These are phyloP conservation scores for Aspergillus fructus DNA, from an alignment of 2,329 filamentous ascomycete species.

Conservation along the genomic window DNA sequence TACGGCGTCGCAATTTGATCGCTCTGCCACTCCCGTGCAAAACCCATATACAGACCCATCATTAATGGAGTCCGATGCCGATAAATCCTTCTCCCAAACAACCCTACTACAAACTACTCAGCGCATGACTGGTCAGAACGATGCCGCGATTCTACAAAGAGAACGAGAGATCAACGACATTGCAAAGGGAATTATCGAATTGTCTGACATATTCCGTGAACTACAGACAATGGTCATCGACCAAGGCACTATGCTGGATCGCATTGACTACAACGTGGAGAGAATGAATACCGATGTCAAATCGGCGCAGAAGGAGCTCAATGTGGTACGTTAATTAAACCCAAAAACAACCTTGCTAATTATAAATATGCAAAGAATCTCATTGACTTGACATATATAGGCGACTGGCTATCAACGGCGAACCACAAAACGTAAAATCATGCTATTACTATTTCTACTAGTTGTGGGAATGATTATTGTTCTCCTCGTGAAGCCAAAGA, in stretches of 20 bases:
- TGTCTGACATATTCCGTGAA: conserved; percentile 95
- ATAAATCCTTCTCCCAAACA: conserved; percentile 86
- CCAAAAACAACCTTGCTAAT: not conserved
- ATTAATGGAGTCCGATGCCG: conserved; percentile 87
- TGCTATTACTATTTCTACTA: conserved; percentile 80
- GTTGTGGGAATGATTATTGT: conserved; percentile 86
- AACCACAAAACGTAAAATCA: conserved; percentile 87
- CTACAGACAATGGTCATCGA: conserved; percentile 94
- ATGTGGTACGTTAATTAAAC: conserved; percentile 54
- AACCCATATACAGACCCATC: conserved; percentile 81
- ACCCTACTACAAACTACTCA: conserved; percentile 78
- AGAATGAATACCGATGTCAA: conserved; percentile 92
- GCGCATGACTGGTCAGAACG: conserved; percentile 61
- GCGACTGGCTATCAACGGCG: conserved; percentile 85
- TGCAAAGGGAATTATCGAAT: conserved; percentile 94
- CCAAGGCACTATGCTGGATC: conserved; percentile 85
- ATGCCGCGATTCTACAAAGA: conserved; percentile 81
- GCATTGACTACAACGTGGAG: conserved; percentile 98
- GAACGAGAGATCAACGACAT: conserved; percentile 98
- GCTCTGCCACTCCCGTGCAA: conserved; percentile 51
- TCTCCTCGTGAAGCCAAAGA: conserved; percentile 74
- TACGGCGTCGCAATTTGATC: conserved; percentile 53
- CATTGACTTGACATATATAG: conserved; percentile 22
- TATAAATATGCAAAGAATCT: not conserved
- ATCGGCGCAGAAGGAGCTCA: conserved; percentile 87